Conservation (phyloP, 129 eudicot genomes). For the Smallanthus sonchifolius region DNA sequence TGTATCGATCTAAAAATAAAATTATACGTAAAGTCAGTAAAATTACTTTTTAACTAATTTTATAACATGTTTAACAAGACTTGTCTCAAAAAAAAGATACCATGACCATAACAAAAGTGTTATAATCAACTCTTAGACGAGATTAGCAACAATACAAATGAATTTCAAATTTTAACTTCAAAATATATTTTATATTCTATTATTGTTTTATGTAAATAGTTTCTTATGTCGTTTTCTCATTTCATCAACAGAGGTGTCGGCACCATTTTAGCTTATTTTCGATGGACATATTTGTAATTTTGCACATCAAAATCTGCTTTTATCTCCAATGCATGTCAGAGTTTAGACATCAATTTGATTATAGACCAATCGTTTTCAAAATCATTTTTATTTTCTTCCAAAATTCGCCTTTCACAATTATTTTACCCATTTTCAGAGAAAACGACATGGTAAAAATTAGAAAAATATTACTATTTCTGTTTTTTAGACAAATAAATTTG, state of each 20-base stretch:
- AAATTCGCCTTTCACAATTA: not conserved
- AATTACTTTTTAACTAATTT: too few species aligned
- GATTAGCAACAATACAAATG: not conserved
- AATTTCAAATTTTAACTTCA: not conserved
- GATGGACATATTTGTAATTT: not conserved
- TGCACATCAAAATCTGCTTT: not conserved
- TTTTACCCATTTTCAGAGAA: not conserved
- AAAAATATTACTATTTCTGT: not conserved
- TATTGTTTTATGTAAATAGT: not conserved
- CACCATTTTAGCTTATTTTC: not conserved
- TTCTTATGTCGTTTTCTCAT: constrained; percentile 4
- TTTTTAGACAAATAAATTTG: too few species aligned
- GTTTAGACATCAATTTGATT: not conserved
- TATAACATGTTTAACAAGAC: too few species aligned
- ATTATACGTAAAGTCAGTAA: too few species aligned
- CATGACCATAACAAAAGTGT: too few species aligned
- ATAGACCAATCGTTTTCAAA: constrained; percentile 11
- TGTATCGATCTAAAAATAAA: too few species aligned
- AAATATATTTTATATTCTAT: not conserved
- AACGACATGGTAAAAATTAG: not conserved
- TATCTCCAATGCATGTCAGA: not conserved
- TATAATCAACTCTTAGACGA: not conserved
- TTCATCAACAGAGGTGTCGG: constrained; percentile 5
- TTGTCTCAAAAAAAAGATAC: too few species aligned
- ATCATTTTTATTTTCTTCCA: not conserved